Evolutionary conservation across 352 stramenopile species (phyloP).

Genomic region (Phytophthora pinifolia): DNA sequence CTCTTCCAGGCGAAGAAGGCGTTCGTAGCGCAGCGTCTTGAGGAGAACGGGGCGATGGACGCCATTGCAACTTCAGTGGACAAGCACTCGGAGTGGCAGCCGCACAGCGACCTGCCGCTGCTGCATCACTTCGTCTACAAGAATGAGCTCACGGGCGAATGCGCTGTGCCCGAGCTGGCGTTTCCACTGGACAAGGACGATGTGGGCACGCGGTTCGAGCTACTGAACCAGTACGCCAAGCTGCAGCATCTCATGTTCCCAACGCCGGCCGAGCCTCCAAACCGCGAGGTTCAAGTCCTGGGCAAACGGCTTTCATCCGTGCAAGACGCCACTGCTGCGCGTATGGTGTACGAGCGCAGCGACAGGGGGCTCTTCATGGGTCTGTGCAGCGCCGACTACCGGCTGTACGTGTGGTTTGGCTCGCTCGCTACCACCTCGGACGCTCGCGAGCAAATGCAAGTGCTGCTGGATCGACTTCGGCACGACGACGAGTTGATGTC

Average conservation of each 20-base stretch:
- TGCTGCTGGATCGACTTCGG: slow-evolving; percentile 57
- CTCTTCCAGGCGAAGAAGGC: slow-evolving; percentile 64
- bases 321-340: slow-evolving; percentile 36
- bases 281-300: slow-evolving; percentile 45
- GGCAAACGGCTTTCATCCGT: slow-evolving; percentile 43
- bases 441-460: slow-evolving; percentile 48
- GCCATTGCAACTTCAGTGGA: slow-evolving; percentile 43
- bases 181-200: slow-evolving; percentile 51
- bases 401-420: slow-evolving; percentile 61
- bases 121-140: slow-evolving; percentile 74
- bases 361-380: slow-evolving; percentile 49
- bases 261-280: slow-evolving; percentile 10
- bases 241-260: slow-evolving; percentile 57
- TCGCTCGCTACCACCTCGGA: slow-evolving; percentile 44
- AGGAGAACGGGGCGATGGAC: slow-evolving; percentile 39
- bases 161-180: slow-evolving; percentile 36
- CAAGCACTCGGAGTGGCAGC: slow-evolving; percentile 38
- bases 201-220: slow-evolving; percentile 29
- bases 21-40: slow-evolving; percentile 43
- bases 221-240: slow-evolving; percentile 59
- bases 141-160: slow-evolving; percentile 67
- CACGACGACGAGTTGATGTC: slow-evolving; percentile 61
- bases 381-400: slow-evolving; percentile 53
- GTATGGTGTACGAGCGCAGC: slow-evolving; percentile 55
- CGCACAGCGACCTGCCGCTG: slow-evolving; percentile 54